phyloP scores from a whole-genome alignment of 768 basidiomycete species.

The Calocera viscosa region DNA sequence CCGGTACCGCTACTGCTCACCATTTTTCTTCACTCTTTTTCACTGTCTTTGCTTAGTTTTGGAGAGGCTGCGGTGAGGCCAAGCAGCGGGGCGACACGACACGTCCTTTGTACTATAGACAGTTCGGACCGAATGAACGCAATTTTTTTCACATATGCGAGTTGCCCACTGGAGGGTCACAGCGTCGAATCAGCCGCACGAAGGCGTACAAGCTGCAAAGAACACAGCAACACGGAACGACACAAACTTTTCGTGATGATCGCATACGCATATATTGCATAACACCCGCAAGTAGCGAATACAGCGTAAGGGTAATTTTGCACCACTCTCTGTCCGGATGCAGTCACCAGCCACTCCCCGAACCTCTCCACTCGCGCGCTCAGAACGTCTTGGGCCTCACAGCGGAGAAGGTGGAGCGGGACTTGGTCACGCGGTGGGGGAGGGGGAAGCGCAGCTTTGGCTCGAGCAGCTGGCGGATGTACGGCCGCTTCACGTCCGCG shows the following conservation, averaged over 20 bases:
- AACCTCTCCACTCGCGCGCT: neutral
- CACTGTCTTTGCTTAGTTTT: no score
- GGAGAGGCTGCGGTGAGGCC: no score
- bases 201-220: neutral
- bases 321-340: neutral
- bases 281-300: conserved; percentile 6
- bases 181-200: no score
- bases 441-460: conserved; percentile 88
- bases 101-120: no score
- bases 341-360: neutral
- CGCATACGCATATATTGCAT: conserved; percentile 9
- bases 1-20: neutral
- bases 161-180: no score
- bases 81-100: no score
- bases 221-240: no score
- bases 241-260: neutral
- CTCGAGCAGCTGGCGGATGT: conserved; percentile 90
- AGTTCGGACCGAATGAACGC: no score
- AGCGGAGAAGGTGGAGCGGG: conserved; percentile 69
- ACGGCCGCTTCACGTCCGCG: conserved; percentile 84
- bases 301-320: conserved; percentile 5
- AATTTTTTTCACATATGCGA: no score
- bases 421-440: conserved; percentile 61
- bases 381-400: conserved; percentile 63
- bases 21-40: no score